Conservation (phyloP, 768 basidiomycete genomes). For the Phlebiopsis flavidoalba region DNA sequence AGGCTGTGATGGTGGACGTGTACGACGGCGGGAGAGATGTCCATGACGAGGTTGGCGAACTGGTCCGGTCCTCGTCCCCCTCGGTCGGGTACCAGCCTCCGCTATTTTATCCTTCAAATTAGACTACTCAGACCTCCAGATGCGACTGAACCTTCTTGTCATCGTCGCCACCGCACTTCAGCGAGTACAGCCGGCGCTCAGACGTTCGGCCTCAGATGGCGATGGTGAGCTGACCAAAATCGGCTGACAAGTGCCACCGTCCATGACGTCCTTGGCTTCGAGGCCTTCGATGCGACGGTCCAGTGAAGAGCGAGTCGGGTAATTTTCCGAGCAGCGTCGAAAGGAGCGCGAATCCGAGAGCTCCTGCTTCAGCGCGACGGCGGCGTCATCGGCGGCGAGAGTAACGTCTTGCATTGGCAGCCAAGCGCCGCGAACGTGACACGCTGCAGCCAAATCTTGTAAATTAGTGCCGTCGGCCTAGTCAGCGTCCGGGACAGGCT, state of each 20-base stretch:
- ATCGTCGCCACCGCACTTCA: neutral
- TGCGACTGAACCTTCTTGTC: neutral
- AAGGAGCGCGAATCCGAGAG: too few relatives aligned
- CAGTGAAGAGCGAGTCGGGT: constrained; percentile 3
- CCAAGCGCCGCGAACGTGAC: neutral
- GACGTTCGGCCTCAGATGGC: neutral
- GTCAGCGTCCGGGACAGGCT: neutral
- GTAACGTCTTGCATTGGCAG: neutral
- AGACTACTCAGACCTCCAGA: constrained; percentile 1
- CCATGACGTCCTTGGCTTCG: constrained; percentile 1
- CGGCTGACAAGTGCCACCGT: neutral
- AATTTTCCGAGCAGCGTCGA: neutral
- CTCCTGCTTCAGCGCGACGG: neutral
- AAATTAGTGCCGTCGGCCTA: neutral
- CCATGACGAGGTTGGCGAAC: neutral
- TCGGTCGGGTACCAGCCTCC: neutral
- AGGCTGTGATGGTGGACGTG: too few relatives aligned
- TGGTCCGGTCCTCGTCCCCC: neutral
- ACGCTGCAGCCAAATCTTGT: neutral
- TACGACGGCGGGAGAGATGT: neutral
- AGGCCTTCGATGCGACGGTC: neutral
- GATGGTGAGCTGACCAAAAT: constrained; percentile 1
- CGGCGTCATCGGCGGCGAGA: neutral
- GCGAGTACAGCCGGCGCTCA: neutral
- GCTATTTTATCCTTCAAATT: neutral